Evolutionary conservation across 2,329 filamentous ascomycete genomes (phyloP), one percentile per base, ranked within the genome.

Genomic region (Phialocephala sp.): DNA sequence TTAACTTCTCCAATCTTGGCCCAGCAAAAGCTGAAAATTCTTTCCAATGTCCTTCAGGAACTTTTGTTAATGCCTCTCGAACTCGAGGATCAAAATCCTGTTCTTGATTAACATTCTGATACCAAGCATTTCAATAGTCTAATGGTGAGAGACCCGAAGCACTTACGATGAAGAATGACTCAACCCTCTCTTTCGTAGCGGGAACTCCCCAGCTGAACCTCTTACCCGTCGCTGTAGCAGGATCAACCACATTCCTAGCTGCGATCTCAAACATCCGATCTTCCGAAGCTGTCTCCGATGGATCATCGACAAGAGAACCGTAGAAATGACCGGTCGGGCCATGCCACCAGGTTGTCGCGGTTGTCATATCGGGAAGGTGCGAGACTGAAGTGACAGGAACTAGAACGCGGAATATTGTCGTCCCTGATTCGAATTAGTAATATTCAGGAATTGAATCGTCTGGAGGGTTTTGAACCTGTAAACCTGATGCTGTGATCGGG

Each of bases 11-110:
- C 20, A 84, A 69, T 41, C 81, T 78, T 0, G 81, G 81, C 0
- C 82, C 82, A 0, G 82, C 78, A 62, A 83, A 84, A 0, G 81
- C 79, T 4, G 81, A 78, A 47, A 84, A 84, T 59, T 83, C 81
- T 27, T 78, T 78, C 82, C 82, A 84, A 18, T 57, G 20, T 70
- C 78, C 76, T 65, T 77, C 69, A 0, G 78, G 76, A 0, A 82
- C 80, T 20, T 72, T 70, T 0, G 70, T 64, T 1, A 83, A 73
- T 0, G 79, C 77, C 64, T 80, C 77, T 56, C 73, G 74, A 8
- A 83, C 76, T 52, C 77, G 71, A 0, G 79, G 76, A 15, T 82
- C 75, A 63, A 80, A 82, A 1, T 80, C 77, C 14, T 64, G 11
- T 18, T 15, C 6, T 56, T 56, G 12, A 9, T 24, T 15, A n/a